Evolutionary conservation across 1,284 basidiomycete genomes (phyloP).

Genomic region (Microbotryum saponariae): DNA sequence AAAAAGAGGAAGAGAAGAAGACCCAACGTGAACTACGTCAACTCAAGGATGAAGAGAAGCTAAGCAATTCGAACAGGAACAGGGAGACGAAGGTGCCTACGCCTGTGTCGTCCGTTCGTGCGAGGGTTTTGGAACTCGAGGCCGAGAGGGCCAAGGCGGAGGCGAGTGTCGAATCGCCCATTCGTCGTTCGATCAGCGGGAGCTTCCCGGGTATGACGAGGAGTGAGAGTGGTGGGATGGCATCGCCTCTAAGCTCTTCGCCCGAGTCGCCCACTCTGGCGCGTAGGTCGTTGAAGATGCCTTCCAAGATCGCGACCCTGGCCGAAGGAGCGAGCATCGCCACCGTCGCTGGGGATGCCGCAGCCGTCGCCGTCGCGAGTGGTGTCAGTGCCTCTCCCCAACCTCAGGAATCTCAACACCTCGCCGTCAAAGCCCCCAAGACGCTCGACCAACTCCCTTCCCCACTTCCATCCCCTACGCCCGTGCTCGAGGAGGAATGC

Average conservation of each 20-base stretch:
- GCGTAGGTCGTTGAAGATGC: not conserved
- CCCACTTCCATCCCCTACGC: constrained; percentile 1
- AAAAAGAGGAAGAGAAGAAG: constrained; percentile 7
- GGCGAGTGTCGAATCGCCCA: not conserved
- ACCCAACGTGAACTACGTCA: not conserved
- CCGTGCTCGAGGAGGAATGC: not conserved
- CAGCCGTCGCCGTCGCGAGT: not conserved
- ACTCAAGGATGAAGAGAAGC: constrained; percentile 6
- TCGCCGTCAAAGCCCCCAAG: constrained; percentile 10
- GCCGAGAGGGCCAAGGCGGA: constrained; percentile 1
- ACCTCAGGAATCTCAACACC: constrained; percentile 11
- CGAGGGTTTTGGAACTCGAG: constrained; percentile 24
- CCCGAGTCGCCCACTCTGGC: not conserved
- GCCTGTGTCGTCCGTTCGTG: constrained; percentile 24
- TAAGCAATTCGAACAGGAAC: not conserved
- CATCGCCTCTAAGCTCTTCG: too few relatives aligned
- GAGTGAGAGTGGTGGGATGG: too few relatives aligned
- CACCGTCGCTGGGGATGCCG: not conserved
- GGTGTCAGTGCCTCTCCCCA: too few relatives aligned
- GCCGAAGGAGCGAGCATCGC: not conserved
- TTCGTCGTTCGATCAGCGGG: not conserved
- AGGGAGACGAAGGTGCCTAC: constrained; percentile 6
- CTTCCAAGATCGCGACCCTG: not conserved
- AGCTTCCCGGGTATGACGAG: too few relatives aligned
- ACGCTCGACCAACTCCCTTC: constrained; percentile 7